Conservation (phyloP, 345 rosid genomes). For the Gossypium raimondii region DNA sequence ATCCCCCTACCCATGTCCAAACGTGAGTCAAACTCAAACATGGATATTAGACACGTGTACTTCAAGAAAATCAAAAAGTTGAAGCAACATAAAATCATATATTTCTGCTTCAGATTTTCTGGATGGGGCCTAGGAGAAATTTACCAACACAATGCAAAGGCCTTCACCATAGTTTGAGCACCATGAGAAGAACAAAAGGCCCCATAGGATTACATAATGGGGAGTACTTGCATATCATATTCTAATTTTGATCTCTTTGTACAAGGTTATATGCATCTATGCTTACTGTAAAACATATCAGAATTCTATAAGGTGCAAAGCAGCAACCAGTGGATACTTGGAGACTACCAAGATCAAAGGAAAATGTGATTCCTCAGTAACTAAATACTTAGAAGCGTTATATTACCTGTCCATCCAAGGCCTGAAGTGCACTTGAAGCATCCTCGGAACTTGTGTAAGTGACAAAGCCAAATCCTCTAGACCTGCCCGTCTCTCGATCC, state of each 20-base stretch:
- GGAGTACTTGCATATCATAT: background rate
- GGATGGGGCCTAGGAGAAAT: background rate
- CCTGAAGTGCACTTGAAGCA: conserved; percentile 90
- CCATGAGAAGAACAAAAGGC: background rate
- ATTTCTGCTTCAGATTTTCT: background rate
- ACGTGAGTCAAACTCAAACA: no score
- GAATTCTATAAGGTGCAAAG: background rate
- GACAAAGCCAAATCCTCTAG: conserved; percentile 91
- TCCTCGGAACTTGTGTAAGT: conserved; percentile 62
- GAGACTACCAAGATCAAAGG: background rate
- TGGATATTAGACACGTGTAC: no score
- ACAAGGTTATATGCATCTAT: background rate
- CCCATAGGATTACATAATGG: background rate
- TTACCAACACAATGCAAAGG: background rate
- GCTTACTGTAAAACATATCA: background rate
- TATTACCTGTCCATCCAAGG: conserved; percentile 88
- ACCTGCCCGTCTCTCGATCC: conserved; percentile 88
- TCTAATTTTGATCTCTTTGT: background rate
- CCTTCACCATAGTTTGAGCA: background rate
- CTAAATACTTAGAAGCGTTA: background rate
- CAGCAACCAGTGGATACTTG: background rate
- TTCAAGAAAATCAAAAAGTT: no score
- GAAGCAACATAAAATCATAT: background rate
- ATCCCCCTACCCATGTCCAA: no score
- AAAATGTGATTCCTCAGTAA: background rate